Conservation (phyloP, 176 grass and related monocot species). For the Oryza officinalis region DNA sequence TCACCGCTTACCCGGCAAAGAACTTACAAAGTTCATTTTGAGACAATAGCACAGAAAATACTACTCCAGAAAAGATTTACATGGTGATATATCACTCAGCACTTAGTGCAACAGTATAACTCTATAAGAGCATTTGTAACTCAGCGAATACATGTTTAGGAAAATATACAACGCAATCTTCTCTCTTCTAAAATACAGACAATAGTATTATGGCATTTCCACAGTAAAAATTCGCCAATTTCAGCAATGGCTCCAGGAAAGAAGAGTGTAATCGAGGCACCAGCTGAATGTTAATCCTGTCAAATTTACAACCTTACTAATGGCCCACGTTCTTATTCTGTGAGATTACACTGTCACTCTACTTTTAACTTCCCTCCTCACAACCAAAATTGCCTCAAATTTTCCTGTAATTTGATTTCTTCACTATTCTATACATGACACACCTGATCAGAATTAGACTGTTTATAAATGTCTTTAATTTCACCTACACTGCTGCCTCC, state of each 20-base stretch:
- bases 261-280: background rate
- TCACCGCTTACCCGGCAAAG: too few relatives aligned
- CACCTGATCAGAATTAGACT: constrained; percentile 33
- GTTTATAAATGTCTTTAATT: too few relatives aligned
- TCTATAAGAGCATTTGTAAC: too few relatives aligned
- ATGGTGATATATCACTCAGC: background rate
- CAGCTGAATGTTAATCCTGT: background rate
- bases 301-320: background rate
- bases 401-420: background rate
- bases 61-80: background rate
- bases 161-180: too few relatives aligned
- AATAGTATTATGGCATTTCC: background rate
- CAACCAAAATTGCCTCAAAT: constrained; percentile 29
- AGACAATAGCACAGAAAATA: background rate
- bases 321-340: background rate
- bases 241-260: background rate
- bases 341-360: constrained; percentile 3
- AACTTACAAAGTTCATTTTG: background rate
- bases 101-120: too few relatives aligned
- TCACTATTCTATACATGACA: constrained; percentile 6
- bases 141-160: too few relatives aligned
- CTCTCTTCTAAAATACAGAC: background rate
- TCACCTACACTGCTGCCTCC: constrained; percentile 72
- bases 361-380: background rate
- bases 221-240: background rate